phyloP scores from a whole-genome alignment of 495 filamentous ascomycete genomes.

The Niebla homalea region DNA sequence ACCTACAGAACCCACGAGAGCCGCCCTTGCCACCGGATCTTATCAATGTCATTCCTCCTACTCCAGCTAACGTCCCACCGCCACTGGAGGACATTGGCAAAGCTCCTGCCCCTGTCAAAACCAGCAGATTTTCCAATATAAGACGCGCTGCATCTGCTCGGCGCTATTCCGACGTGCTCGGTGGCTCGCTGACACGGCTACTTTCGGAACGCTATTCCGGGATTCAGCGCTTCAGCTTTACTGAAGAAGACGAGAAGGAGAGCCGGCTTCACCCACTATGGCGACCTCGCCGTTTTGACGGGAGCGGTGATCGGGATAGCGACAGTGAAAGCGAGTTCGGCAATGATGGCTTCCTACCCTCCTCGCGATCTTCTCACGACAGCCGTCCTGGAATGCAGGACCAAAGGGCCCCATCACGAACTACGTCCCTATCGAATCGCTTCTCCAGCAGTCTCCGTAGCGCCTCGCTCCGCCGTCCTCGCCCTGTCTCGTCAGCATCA shows the following conservation, averaged over 20 bases:
- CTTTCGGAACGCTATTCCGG: conserved; percentile 28
- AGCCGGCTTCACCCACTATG: conserved; percentile 66
- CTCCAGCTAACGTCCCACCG: conserved; percentile 37
- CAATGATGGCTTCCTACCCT: conserved; percentile 21
- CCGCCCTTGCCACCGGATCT: conserved; percentile 57
- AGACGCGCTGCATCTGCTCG: conserved; percentile 45
- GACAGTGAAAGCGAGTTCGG: conserved; percentile 28
- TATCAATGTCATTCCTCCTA: conserved; percentile 57
- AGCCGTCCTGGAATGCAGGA: background rate
- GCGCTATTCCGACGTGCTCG: conserved; percentile 40
- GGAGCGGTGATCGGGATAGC: conserved; percentile 42
- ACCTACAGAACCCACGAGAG: conserved; percentile 61
- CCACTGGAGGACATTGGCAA: conserved; percentile 11
- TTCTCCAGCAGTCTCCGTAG: conserved; percentile 34
- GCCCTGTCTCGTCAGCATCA: background rate
- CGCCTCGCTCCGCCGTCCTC: conserved; percentile 31
- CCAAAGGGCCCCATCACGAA: background rate
- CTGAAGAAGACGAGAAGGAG: conserved; percentile 28
- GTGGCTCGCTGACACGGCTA: conserved; percentile 27
- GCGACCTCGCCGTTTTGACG: conserved; percentile 62
- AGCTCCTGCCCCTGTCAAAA: conserved; percentile 14
- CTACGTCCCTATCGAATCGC: conserved; percentile 13
- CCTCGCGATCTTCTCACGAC: no score
- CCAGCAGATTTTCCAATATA: conserved; percentile 36
- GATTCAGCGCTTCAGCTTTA: conserved; percentile 30